Percentiles rank a stretch among this genome's conserved stretches.
Conservation (phyloP, 768 basidiomycete species). For the Amanita muscaria region DNA sequence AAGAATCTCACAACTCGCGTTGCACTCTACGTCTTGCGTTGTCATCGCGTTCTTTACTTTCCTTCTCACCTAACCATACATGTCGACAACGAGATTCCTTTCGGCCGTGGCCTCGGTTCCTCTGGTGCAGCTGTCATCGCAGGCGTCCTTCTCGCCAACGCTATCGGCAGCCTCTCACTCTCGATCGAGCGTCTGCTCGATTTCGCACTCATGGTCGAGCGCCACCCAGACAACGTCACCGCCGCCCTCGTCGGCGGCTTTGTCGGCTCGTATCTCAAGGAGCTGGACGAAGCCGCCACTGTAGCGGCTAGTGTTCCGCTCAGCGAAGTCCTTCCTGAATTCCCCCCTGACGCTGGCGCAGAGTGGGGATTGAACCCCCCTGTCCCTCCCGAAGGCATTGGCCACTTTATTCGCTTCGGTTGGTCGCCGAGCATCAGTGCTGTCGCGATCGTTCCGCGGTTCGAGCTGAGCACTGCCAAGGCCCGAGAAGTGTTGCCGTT, state of each 20-base stretch:
- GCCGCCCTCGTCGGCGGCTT: constrained; percentile 96
- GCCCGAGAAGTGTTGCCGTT: constrained; percentile 85
- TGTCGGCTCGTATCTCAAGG: constrained; percentile 90
- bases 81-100: constrained; percentile 89
- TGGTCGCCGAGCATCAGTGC: constrained; percentile 85
- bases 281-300: constrained; percentile 73
- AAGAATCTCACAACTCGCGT: constrained; percentile 97
- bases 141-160: constrained; percentile 83
- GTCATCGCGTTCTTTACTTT: constrained; percentile 65
- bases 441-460: constrained; percentile 88
- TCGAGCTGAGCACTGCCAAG: constrained; percentile 93
- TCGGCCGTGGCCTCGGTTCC: constrained; percentile 94
- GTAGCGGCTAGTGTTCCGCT: constrained; percentile 86
- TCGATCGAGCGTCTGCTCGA: constrained; percentile 73
- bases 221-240: constrained; percentile 98
- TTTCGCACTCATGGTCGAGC: constrained; percentile 97
- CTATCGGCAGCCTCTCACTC: constrained; percentile 69
- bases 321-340: constrained; percentile 94
- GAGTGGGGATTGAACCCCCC: constrained; percentile 90
- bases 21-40: constrained; percentile 95
- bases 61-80: constrained; percentile 71
- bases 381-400: constrained; percentile 80
- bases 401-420: constrained; percentile 85
- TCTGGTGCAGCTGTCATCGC: constrained; percentile 99
- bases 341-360: constrained; percentile 85